A percentile compares a stretch with the other conserved stretches of the same genome.
These are phyloP conservation scores for Ulmus americana DNA, from an alignment of 331 rosid species.

Conservation along the genomic window DNA sequence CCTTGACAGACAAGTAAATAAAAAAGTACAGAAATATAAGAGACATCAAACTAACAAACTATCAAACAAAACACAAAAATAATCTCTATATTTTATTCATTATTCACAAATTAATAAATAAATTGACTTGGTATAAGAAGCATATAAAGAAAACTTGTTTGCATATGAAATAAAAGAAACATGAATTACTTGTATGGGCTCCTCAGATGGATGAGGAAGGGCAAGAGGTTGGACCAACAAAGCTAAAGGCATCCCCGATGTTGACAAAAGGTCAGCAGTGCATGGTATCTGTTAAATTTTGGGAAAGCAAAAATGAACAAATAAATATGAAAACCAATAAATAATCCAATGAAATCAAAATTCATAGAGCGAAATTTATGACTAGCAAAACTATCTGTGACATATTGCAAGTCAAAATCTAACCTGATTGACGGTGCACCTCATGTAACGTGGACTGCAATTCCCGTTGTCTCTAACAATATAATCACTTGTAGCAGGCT, in stretches of 20 bases:
- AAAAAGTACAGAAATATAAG: too few relatives aligned
- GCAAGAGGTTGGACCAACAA: conserved; percentile 93
- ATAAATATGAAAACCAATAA: background rate
- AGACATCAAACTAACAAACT: too few relatives aligned
- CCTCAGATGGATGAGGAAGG: conserved; percentile 94
- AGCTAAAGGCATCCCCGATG: conserved; percentile 96
- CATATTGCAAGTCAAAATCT: conserved; percentile 19
- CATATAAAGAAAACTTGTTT: background rate
- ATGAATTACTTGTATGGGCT: conserved; percentile 69
- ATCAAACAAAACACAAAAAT: background rate
- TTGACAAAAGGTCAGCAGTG: conserved; percentile 80
- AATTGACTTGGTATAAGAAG: background rate
- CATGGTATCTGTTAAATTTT: conserved; percentile 62
- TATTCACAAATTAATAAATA: background rate
- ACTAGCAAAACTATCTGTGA: conserved; percentile 3
- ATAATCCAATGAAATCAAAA: background rate
- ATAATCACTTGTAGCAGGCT: conserved; percentile 95
- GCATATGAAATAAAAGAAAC: conserved; percentile 16
- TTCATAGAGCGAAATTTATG: background rate
- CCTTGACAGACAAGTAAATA: background rate
- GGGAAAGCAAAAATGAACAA: conserved; percentile 4
- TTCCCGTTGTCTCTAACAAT: conserved; percentile 84
- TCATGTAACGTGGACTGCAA: conserved; percentile 98
- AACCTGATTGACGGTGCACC: conserved; percentile 97
- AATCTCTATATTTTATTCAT: background rate